Conservation (phyloP, 2,329 filamentous ascomycete genomes). For the Fusarium sp. region DNA sequence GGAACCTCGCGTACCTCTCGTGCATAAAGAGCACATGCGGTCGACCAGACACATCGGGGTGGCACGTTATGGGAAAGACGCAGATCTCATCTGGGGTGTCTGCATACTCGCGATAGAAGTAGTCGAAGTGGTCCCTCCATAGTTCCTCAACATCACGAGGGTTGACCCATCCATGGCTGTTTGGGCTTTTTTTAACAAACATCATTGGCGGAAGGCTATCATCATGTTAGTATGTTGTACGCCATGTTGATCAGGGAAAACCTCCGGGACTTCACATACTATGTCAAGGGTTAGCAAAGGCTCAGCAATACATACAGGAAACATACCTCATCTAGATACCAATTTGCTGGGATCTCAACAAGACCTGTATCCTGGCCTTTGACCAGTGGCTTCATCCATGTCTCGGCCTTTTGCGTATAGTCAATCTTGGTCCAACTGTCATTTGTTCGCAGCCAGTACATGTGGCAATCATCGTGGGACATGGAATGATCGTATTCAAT, state of each 20-base stretch:
- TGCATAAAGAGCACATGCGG: conserved; percentile 81
- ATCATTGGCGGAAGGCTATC: conserved; percentile 71
- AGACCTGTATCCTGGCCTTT: conserved; percentile 71
- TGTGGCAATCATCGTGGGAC: conserved; percentile 66
- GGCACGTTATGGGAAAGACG: conserved; percentile 81
- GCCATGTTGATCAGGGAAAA: fast-evolving
- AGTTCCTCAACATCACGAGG: conserved; percentile 72
- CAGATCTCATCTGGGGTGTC: conserved; percentile 72
- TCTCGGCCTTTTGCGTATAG: conserved; percentile 57
- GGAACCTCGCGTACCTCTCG: conserved; percentile 55
- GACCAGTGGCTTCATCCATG: conserved; percentile 64
- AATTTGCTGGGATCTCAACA: conserved; percentile 71
- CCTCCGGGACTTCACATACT: background rate
- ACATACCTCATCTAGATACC: conserved; percentile 70
- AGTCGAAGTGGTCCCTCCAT: conserved; percentile 76
- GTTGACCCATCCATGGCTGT: conserved; percentile 72
- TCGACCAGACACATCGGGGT: conserved; percentile 78
- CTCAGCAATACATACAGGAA: fast-evolving
- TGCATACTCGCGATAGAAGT: conserved; percentile 74
- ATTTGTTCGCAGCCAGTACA: conserved; percentile 72
- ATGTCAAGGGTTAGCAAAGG: fast-evolving
- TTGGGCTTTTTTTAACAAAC: conserved; percentile 76
- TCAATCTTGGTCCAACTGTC: conserved; percentile 77
- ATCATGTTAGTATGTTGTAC: background rate
- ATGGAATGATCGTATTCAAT: conserved; percentile 78